Evolutionary conservation across 805 yeast species (phyloP), one percentile per base, ranked within the genome.

Genomic region (Kodamaea restingae): DNA sequence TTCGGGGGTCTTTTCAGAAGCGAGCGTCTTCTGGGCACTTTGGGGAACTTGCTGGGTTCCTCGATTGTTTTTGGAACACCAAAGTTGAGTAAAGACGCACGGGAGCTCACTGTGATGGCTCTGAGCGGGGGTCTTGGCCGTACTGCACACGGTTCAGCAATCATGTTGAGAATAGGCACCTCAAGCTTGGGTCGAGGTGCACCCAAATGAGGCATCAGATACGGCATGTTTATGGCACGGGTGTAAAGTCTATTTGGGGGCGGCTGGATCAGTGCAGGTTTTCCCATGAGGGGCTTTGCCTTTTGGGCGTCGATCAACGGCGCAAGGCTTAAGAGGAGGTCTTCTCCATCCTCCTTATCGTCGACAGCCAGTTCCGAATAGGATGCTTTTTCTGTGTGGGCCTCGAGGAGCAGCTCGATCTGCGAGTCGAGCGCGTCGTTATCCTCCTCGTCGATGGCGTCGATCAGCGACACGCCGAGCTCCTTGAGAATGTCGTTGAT

Each of bases 1-100:
- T 82, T 82, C 4, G 77, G 68, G 18, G 68, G 69, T 40, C 70
- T 73, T 57, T 70, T 77, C 26, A 73, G 64, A 35, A 66, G 70
- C 42, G 63, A 63, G 30, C 52, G 55, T 18, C 60, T 51, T 15
- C 50, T 49, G 8, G 70, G 72, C 11, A 53, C 35, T 40, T 63
- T 65, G 6, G 70, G 71, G 14, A 48, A 51, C 35, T 48, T 51
- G 12, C 51, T 26, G 3, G 63, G 58, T 18, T 52, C 56, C n/a
- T 58, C 61, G n/a, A 56, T 48, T 2, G 65, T 51, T 38, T 62
- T 64, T 12, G 63, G 60, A 10, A 60, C 61, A 36, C 64, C 60
- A 24, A 65, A 51, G 14, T 64, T 56, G 12, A 57, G 48, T 15
- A 51, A 35, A 4, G 48, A 47, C 9, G 49, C 40, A n/a, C 38